phyloP scores from a whole-genome alignment of 805 yeast genomes.

The Candida loeiensis region DNA sequence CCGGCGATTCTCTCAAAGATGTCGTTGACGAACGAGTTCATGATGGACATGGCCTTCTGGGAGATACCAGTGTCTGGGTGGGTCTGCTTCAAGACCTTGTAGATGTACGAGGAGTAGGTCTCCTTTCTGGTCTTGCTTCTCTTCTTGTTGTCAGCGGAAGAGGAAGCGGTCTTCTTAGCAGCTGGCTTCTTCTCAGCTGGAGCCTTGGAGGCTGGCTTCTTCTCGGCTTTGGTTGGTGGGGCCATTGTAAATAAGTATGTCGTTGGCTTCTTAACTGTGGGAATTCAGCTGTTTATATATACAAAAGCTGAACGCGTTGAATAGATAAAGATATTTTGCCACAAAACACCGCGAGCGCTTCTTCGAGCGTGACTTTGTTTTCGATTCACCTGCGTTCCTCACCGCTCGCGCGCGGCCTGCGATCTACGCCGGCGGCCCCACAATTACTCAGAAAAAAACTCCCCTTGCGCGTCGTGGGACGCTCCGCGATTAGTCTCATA shows the following conservation, averaged over 20 bases:
- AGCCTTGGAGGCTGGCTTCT: slow-evolving; percentile 39
- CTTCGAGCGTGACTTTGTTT: background rate
- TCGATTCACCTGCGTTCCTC: background rate
- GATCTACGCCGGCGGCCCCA: background rate
- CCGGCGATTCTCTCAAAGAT: slow-evolving; percentile 36
- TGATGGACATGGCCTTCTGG: slow-evolving; percentile 38
- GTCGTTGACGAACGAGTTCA: slow-evolving; percentile 38
- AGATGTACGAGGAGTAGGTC: slow-evolving; percentile 36
- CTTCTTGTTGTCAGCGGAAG: slow-evolving; percentile 31
- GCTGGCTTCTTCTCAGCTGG: slow-evolving; percentile 41
- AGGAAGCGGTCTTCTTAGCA: slow-evolving; percentile 34
- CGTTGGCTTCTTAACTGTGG: background rate
- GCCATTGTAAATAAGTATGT: slow-evolving; percentile 19
- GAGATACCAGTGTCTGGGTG: slow-evolving; percentile 40
- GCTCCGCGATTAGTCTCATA: slow-evolving; percentile 3
- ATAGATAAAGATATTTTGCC: background rate
- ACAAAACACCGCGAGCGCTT: background rate
- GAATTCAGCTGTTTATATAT: slow-evolving; percentile 1
- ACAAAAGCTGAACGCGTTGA: background rate
- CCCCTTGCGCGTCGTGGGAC: background rate
- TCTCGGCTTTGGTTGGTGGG: slow-evolving; percentile 32
- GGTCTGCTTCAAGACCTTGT: slow-evolving; percentile 39
- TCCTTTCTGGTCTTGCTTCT: slow-evolving; percentile 38
- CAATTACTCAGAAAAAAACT: background rate
- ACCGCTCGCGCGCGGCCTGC: background rate